Evolutionary conservation across 2,329 filamentous ascomycete genomes (phyloP), one percentile per base, ranked within the genome.

Genomic region (Stylonectria norvegica): DNA sequence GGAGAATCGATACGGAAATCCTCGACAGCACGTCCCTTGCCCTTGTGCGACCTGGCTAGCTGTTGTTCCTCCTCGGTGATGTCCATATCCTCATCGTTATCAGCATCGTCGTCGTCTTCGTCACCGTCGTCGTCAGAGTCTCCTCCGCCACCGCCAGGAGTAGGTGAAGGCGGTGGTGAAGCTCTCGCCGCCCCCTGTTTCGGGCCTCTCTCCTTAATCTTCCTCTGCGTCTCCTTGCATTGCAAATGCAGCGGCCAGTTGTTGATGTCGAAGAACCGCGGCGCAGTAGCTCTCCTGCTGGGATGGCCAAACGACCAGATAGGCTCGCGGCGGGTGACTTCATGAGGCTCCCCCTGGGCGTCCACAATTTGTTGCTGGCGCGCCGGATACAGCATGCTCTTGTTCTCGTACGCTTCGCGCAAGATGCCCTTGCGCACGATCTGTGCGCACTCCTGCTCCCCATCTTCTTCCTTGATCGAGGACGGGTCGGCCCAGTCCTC

Each of bases 241-340:
- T 73, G 68, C 37, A 69, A 52, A 18, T 66, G 50, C 15, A 68
- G 30, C 23, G 73, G 73, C 73, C 74, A 78, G 27, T 71, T 65
- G 50, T 69, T 61, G 31, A 77, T 55, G 46, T 60, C 56, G 58
- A 73, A 77, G 53, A 65, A 76, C 5, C 52, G 47, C 32, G 36
- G 50, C 34, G 34, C 48, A 6, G 33, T 41, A 20, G 18, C 40
- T 16, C 45, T 50, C 5, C 45, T 48, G 14, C 39, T 48, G 15
- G 59, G 49, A 20, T 59, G 55, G 4, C 48, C 60, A 52, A 63
- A 63, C 8, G 57, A 48, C 60, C 60, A 63, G 15, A 62, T 35
- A 4, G 58, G 47, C 39, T 67, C 59, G 39, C 60, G 50, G 16
- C 51, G 53, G 10, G 40, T 48, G 8, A 55, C 41, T 32, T 32